Evolutionary conservation across 306 rosid genomes (phyloP), one percentile per base, ranked within the genome.

Genomic region (Fagus crenata): DNA sequence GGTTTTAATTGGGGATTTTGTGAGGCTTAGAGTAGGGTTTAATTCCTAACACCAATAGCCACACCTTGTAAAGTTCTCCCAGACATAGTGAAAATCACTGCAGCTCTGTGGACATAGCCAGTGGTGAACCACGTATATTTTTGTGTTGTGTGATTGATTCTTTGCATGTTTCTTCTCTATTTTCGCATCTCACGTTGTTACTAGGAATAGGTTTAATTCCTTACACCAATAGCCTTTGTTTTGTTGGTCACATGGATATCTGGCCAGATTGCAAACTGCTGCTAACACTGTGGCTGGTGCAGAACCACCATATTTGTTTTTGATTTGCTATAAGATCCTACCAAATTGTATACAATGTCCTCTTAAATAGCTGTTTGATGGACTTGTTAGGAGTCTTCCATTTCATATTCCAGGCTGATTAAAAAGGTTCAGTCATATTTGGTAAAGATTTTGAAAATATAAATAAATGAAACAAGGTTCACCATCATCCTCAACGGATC

Each of bases 181-280:
- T 22, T 22, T 22, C 28, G 28, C 28, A 22, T 22, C 28, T 22
- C 28, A 22, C 0, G 28, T 22, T 22, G 28, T 22, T 22, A 22
- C 28, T 22, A 22, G 28, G 28, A 22, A 22, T 22, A 22, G 28
- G 28, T 22, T 22, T 22, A 22, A 22, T 22, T 22, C 28, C 28
- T 22, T 22, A 22, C 28, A 22, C 28, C 28, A 22, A 39, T 22
- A n/a, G 51, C 60, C 8, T 72, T 49, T 80, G 36, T 14, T 49
- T 51, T 17, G 42, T 37, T 5, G 32, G 43, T 4, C 63, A 71
- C 6, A n/a, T 73, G 53, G 53, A 35, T 28, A 68, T 17, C 54
- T 43, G 69, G 35, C 56, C 43, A 40, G 74, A 36, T 53, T 46
- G 58, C 49, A 60, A 67, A 6, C 69, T 67, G 53, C 41, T 61